Percentiles rank a stretch among this genome's conserved stretches.
Conservation (phyloP, 2,329 filamentous ascomycete genomes). For the Fusarium buharicum region DNA sequence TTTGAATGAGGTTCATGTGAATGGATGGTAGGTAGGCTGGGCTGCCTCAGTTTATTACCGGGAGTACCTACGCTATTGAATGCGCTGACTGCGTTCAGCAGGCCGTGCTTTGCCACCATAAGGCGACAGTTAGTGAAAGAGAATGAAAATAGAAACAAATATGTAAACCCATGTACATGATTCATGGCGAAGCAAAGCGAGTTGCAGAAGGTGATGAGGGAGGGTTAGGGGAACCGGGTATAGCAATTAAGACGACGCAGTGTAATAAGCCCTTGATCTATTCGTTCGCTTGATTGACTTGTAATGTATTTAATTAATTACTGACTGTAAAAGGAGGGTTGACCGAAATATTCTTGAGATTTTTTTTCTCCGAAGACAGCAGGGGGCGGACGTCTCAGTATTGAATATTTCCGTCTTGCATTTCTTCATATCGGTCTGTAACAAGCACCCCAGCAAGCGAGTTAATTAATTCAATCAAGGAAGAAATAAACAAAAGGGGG, state of each 20-base stretch:
- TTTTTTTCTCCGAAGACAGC: constrained; percentile 16
- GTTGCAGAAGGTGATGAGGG: constrained; percentile 13
- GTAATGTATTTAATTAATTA: constrained; percentile 2
- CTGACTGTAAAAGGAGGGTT: background rate
- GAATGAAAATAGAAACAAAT: background rate
- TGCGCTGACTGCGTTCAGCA: background rate
- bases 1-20: background rate
- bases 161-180: background rate
- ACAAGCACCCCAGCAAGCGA: constrained; percentile 7
- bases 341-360: constrained; percentile 2
- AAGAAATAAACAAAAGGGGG: constrained; percentile 21
- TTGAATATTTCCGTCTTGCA: constrained; percentile 19
- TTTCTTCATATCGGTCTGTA: constrained; percentile 8
- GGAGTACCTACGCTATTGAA: background rate
- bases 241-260: constrained; percentile 8
- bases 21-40: too few species aligned
- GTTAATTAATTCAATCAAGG: background rate
- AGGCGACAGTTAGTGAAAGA: background rate
- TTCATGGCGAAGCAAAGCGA: constrained; percentile 13
- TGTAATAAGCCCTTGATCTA: constrained; percentile 2
- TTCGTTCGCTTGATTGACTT: constrained; percentile 13
- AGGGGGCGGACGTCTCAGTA: constrained; percentile 11
- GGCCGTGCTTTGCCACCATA: constrained; percentile 10
- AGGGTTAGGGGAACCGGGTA: constrained; percentile 4
- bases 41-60: background rate